phyloP scores from a whole-genome alignment of 495 filamentous ascomycete species.

The Talaromyces borbonicus region DNA sequence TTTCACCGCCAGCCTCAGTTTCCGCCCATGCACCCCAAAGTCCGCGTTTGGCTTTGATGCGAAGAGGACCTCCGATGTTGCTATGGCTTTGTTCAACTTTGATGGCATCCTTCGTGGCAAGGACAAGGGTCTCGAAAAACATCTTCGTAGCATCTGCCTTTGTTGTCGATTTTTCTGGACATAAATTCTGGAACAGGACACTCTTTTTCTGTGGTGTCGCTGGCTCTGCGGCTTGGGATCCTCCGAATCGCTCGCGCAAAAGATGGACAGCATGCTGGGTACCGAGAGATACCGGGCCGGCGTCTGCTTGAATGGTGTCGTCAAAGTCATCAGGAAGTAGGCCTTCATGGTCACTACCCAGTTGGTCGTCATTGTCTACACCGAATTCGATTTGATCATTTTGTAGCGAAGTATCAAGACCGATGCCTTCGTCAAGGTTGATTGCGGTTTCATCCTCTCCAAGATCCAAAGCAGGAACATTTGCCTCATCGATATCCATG shows the following conservation, averaged over 20 bases:
- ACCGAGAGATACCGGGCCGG: constrained; percentile 72
- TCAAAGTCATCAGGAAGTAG: constrained; percentile 53
- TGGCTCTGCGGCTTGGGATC: constrained; percentile 42
- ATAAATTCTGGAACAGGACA: constrained; percentile 83
- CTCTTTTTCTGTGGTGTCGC: constrained; percentile 63
- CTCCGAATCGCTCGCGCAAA: constrained; percentile 75
- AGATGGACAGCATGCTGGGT: constrained; percentile 95
- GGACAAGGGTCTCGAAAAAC: constrained; percentile 94
- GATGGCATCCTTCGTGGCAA: constrained; percentile 96
- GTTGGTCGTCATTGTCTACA: constrained; percentile 42
- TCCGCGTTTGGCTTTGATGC: constrained; percentile 76
- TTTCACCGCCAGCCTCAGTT: constrained; percentile 56
- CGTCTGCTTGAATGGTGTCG: constrained; percentile 71
- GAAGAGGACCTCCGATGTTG: constrained; percentile 62
- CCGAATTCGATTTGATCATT: constrained; percentile 51
- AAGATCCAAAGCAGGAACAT: constrained; percentile 61
- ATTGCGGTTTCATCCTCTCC: constrained; percentile 51
- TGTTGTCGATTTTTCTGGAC: constrained; percentile 68
- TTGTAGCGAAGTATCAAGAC: constrained; percentile 42
- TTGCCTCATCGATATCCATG: constrained; percentile 55
- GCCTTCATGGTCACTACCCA: constrained; percentile 46
- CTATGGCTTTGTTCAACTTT: constrained; percentile 85
- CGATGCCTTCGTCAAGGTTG: constrained; percentile 37
- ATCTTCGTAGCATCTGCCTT: constrained; percentile 93
- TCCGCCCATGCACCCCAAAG: constrained; percentile 97